Evolutionary conservation across 352 stramenopile species (phyloP).

Genomic region (Phytopythium cucurbitacearum): DNA sequence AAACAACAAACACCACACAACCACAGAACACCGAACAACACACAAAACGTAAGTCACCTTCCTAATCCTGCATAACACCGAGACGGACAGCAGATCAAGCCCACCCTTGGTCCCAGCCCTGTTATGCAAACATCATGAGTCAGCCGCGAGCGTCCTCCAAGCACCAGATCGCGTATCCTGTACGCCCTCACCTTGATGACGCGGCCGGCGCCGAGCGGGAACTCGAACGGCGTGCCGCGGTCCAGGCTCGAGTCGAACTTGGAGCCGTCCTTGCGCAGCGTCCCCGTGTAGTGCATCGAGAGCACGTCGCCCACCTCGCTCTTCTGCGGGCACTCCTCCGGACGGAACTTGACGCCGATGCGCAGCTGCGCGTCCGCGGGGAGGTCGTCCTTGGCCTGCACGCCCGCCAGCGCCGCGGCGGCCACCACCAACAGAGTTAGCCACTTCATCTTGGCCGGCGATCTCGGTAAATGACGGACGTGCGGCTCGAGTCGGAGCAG

Average conservation of each 20-base stretch:
- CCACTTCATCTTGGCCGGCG: conserved; percentile 44
- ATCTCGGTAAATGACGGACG: no score
- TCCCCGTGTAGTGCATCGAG: conserved; percentile 96
- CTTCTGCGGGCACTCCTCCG: conserved; percentile 64
- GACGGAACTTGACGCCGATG: conserved; percentile 77
- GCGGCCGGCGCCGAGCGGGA: conserved; percentile 90
- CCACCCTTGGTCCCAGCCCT: conserved; percentile 84
- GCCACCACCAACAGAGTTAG: conserved; percentile 31
- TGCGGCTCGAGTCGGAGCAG: no score
- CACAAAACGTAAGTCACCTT: conserved; percentile 2
- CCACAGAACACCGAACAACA: conserved; percentile 5
- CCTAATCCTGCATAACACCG: background rate
- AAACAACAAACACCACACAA: conserved; percentile 7
- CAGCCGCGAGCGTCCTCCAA: background rate
- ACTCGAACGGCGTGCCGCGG: conserved; percentile 92
- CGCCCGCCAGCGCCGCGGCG: conserved; percentile 18
- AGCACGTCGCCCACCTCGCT: conserved; percentile 84
- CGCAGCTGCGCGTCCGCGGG: conserved; percentile 60
- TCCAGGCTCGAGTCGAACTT: conserved; percentile 97
- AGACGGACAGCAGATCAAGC: conserved; percentile 5
- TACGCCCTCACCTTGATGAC: conserved; percentile 88
- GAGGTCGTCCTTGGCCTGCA: conserved; percentile 69
- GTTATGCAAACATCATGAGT: background rate
- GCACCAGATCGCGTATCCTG: background rate
- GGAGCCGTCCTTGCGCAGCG: conserved; percentile 92